A percentile compares a stretch with the other conserved stretches of the same genome.
phyloP scores from a whole-genome alignment of 371 early-diverging fungal species.

The Lichtheimia ornata region DNA sequence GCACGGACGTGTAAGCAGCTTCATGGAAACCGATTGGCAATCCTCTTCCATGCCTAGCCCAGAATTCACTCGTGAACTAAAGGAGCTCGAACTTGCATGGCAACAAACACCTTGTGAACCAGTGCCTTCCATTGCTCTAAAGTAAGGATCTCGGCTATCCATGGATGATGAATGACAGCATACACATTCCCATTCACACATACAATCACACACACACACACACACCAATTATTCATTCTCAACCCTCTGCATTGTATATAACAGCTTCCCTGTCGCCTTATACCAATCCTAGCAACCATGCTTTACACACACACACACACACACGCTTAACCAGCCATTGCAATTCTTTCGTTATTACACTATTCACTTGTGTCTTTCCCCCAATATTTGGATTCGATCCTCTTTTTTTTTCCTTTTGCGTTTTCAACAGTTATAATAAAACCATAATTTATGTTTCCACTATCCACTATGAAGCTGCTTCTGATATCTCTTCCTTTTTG shows the following conservation, averaged over 20 bases:
- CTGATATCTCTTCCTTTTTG: not conserved
- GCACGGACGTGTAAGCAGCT: constrained; percentile 53
- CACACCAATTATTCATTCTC: not conserved
- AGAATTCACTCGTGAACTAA: constrained; percentile 22
- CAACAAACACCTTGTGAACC: constrained; percentile 24
- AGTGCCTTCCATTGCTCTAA: constrained; percentile 7
- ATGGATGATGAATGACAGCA: not conserved
- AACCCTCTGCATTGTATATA: constrained; percentile 1
- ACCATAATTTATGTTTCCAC: not conserved
- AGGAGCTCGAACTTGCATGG: constrained; percentile 32
- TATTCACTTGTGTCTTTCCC: not conserved
- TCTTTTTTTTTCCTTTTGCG: constrained; percentile 1
- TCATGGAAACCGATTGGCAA: constrained; percentile 48
- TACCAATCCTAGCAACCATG: not conserved
- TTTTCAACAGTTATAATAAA: constrained; percentile 1
- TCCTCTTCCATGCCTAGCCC: constrained; percentile 26
- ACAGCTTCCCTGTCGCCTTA: not conserved
- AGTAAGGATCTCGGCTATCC: not conserved
- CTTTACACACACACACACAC: not conserved
- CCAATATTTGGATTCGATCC: not conserved
- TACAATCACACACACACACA: not conserved
- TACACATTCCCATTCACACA: not conserved
- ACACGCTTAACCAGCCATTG: not conserved
- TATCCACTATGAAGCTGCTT: too few species aligned
- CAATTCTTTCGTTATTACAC: not conserved